Evolutionary conservation across 441 rosid genomes (phyloP).

Genomic region (Populus trichocarpa): DNA sequence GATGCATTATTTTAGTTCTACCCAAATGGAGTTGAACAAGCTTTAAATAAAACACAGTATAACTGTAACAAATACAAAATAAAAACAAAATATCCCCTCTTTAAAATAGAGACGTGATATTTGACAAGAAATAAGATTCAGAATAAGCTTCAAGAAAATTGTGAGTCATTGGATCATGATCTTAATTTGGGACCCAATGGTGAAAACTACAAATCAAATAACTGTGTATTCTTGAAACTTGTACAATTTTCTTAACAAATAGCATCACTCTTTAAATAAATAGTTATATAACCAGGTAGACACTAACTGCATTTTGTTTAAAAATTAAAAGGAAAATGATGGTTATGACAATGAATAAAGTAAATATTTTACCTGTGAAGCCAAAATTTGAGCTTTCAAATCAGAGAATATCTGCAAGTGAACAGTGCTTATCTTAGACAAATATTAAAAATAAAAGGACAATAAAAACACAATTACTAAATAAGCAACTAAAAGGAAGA

Average conservation of each 20-base stretch:
- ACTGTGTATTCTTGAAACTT: neutral
- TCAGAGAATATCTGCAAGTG: conserved; percentile 79
- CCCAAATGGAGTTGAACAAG: neutral
- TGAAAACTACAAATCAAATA: neutral
- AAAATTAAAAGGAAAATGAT: neutral
- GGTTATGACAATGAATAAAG: neutral
- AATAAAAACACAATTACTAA: neutral
- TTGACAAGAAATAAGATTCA: no score
- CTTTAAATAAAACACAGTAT: neutral
- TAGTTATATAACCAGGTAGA: neutral
- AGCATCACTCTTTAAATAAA: neutral
- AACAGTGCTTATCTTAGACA: conserved; percentile 14
- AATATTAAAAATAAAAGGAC: neutral
- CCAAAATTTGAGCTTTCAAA: conserved; percentile 83
- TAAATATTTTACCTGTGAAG: conserved; percentile 62
- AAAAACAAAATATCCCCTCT: neutral
- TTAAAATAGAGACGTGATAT: neutral
- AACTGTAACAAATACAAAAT: neutral
- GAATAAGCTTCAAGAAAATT: neutral
- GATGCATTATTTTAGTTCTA: neutral
- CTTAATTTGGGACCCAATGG: neutral
- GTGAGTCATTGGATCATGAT: neutral
- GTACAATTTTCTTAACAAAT: neutral
- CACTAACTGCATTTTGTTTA: neutral
- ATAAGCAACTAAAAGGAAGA: neutral